Percentiles rank a stretch among this genome's conserved stretches.
Conservation (phyloP, 2,329 filamentous ascomycete species). For the Aspergillus amoenus region DNA sequence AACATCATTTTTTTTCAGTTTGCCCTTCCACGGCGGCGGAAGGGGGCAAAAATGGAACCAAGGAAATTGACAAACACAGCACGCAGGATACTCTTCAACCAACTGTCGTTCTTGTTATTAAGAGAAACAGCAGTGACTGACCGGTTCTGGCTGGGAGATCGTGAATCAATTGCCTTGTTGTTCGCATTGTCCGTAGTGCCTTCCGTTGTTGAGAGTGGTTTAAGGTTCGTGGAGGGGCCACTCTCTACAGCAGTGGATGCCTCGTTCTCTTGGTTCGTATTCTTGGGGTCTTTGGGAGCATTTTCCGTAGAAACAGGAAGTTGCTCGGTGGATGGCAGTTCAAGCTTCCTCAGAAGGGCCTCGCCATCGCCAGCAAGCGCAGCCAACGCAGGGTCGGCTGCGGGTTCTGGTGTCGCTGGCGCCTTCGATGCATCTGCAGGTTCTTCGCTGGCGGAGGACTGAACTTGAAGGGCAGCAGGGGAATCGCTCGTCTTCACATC, state of each 20-base stretch:
- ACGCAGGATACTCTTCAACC: conserved; percentile 42
- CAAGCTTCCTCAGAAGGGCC: conserved; percentile 31
- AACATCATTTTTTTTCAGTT: conserved; percentile 29
- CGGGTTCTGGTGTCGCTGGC: conserved; percentile 29
- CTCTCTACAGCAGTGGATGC: conserved; percentile 2
- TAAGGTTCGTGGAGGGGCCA: conserved; percentile 6
- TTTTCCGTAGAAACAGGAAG: conserved; percentile 50
- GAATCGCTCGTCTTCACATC: conserved; percentile 14
- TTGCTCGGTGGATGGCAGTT: conserved; percentile 31
- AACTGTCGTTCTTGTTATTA: conserved; percentile 38
- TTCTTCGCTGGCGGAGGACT: conserved; percentile 25
- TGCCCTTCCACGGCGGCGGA: conserved; percentile 36
- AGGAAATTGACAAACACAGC: conserved; percentile 43
- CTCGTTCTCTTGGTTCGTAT: conserved; percentile 15
- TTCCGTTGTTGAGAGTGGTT: conserved; percentile 13
- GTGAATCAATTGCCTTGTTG: conserved; percentile 27
- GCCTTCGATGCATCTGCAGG: conserved; percentile 18
- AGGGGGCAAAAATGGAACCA: conserved; percentile 39
- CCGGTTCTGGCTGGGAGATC: conserved; percentile 36
- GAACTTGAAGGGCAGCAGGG: conserved; percentile 7
- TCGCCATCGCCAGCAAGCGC: conserved; percentile 34
- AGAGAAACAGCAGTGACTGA: conserved; percentile 41
- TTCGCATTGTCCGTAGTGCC: conserved; percentile 11
- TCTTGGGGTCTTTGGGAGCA: conserved; percentile 12
- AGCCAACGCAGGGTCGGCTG: conserved; percentile 32